Evolutionary conservation across 23 red algal genomes (phyloP), one percentile per base, ranked within the genome.

Genomic region (Gracilaria caudata): DNA sequence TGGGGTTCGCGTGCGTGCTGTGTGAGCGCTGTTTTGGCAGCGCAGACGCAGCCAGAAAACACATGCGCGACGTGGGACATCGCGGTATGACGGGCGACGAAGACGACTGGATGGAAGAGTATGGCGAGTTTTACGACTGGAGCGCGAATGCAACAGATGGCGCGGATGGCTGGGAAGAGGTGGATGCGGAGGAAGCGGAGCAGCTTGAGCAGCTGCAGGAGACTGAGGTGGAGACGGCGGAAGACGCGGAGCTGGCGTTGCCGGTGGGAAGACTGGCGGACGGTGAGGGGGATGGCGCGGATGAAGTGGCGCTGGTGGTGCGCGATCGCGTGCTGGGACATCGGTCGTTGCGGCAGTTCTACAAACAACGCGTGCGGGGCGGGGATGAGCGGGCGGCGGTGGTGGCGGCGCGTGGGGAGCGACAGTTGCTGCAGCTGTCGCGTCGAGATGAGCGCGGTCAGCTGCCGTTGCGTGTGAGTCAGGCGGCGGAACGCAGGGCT

Each of bases 51-150:
- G 93, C 78, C 39, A 89, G 84, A 12, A 26, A 55, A 41, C 97
- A 99, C 51, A 99, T 99, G 97, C 53, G 81, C 46, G 93, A 93
- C 84, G 87, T 53, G 77, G 70, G 44, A n/a, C 97, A 99, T 55
- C 92, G 90, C 70, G 51, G 68, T 29, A 86, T 99, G 85, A 86
- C 83, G 33, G 80, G 57, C 47, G 79, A 90, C 61, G 90, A 94
- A 24, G 80, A 95, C 41, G 78, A 64, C 17, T 95, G 89, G 82
- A 68, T 86, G 79, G 73, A 83, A 21, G 97, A 99, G 74, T 99
- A 82, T 73, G 82, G 65, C 46, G 51, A 79, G 58, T 99, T 95
- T 59, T 99, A 95, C 79, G 72, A 77, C 41, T 89, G 64, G 40
- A 6, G 56, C 51, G 20, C 4, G 70, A 79, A 35, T 24, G 81